Conservation (phyloP, 192 early-diverging fungal species). For the Dissophora globulifera region DNA sequence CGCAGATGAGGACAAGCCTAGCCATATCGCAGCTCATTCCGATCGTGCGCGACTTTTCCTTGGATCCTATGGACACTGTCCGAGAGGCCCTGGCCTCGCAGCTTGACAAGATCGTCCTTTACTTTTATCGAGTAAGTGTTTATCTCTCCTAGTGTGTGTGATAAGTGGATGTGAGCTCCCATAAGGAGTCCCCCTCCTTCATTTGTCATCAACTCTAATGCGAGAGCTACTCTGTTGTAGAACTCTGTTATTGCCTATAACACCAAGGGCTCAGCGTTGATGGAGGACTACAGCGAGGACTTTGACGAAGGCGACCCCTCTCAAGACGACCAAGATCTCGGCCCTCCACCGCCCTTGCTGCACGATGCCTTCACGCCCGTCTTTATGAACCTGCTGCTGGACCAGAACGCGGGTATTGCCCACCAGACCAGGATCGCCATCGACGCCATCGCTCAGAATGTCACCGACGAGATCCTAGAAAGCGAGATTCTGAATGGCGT, state of each 20-base stretch:
- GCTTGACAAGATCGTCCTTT: slow-evolving; percentile 42
- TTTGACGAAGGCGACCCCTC: background rate
- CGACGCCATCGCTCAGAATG: slow-evolving; percentile 53
- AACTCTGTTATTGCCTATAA: slow-evolving; percentile 31
- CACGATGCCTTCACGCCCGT: slow-evolving; percentile 54
- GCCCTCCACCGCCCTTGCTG: slow-evolving; percentile 41
- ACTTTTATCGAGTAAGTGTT: slow-evolving; percentile 31
- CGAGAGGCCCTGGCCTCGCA: slow-evolving; percentile 41
- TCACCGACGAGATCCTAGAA: slow-evolving; percentile 56
- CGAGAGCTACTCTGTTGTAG: no score
- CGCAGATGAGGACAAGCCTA: slow-evolving; percentile 23
- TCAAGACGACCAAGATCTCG: slow-evolving; percentile 1
- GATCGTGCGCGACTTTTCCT: slow-evolving; percentile 29
- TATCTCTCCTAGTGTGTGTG: no score
- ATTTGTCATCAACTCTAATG: no score
- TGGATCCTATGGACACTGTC: slow-evolving; percentile 32
- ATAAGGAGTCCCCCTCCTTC: no score
- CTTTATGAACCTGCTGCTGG: slow-evolving; percentile 62
- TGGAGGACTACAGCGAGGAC: slow-evolving; percentile 10
- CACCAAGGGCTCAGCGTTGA: background rate
- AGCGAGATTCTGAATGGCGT: slow-evolving; percentile 64
- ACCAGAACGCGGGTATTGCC: slow-evolving; percentile 65
- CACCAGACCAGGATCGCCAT: slow-evolving; percentile 58
- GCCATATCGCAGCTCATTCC: slow-evolving; percentile 37
- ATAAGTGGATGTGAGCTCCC: no score